These are phyloP conservation scores for Pelargonium myrrhifolium DNA, from an alignment of 441 rosid species.

Conservation along the genomic window DNA sequence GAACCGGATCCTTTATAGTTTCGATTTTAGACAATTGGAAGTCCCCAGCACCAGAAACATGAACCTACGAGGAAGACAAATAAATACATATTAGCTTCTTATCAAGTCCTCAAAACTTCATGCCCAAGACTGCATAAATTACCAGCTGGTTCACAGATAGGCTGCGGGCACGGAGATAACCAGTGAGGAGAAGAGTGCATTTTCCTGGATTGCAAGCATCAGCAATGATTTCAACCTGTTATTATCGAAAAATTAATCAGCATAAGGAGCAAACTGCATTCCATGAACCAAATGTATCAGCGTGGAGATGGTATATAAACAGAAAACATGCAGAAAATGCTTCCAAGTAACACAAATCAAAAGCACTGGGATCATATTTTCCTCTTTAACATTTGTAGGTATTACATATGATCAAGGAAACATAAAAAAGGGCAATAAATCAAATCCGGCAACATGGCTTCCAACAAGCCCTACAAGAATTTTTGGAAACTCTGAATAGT, in stretches of 20 bases:
- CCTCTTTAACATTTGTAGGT: neutral
- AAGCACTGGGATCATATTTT: neutral
- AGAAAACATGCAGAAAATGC: neutral
- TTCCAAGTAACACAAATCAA: neutral
- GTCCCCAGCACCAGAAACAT: slow-evolving; percentile 88
- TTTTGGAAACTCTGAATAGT: neutral
- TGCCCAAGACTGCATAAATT: slow-evolving; percentile 21
- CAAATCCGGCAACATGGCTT: neutral
- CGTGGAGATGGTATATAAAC: neutral
- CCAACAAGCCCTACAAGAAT: neutral
- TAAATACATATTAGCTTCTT: slow-evolving; percentile 13
- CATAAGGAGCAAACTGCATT: neutral
- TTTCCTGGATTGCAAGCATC: slow-evolving; percentile 47
- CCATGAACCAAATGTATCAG: neutral
- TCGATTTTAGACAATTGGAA: slow-evolving; percentile 77
- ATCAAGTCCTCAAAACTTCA: slow-evolving; percentile 15
- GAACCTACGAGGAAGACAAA: slow-evolving; percentile 45
- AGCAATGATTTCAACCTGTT: slow-evolving; percentile 49
- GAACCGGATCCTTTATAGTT: slow-evolving; percentile 68
- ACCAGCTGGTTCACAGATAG: slow-evolving; percentile 95
- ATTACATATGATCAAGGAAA: too few species aligned
- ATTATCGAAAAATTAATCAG: neutral
- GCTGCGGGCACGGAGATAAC: slow-evolving; percentile 59
- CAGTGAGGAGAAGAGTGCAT: slow-evolving; percentile 63
- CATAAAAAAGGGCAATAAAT: neutral